A percentile compares a stretch with the other conserved stretches of the same genome.
phyloP scores from a whole-genome alignment of 352 stramenopile genomes.

The Phytophthora lateralis region DNA sequence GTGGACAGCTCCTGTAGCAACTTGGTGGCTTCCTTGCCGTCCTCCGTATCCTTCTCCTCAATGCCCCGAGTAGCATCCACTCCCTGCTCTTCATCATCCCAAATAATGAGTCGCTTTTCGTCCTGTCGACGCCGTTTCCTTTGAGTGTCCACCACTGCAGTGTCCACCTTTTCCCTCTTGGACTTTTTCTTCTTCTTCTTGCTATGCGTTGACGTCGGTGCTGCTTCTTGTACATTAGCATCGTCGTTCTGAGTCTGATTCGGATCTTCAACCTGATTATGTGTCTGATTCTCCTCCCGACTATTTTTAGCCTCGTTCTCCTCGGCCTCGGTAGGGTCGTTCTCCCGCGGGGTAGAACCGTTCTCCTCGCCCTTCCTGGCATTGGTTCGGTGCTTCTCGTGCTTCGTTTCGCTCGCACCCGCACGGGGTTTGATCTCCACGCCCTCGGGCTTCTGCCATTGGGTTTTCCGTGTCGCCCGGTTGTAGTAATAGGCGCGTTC shows the following conservation, averaged over 20 bases:
- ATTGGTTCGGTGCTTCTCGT: constrained; percentile 35
- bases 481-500: constrained; percentile 89
- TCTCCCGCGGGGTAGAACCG: constrained; percentile 5
- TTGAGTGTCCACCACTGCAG: constrained; percentile 22
- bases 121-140: constrained; percentile 54
- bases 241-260: constrained; percentile 9
- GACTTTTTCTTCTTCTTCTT: constrained; percentile 57
- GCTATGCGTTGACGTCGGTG: not conserved
- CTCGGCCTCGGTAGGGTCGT: not conserved
- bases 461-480: constrained; percentile 75
- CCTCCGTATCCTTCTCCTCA: constrained; percentile 67
- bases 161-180: constrained; percentile 38
- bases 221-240: not conserved
- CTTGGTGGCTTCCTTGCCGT: constrained; percentile 75
- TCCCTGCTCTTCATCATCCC: constrained; percentile 70
- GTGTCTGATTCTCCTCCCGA: constrained; percentile 9
- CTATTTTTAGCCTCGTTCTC: constrained; percentile 5
- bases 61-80: constrained; percentile 39
- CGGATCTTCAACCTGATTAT: constrained; percentile 13
- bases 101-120: constrained; percentile 83
- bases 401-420: constrained; percentile 28
- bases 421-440: constrained; percentile 80
- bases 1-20: constrained; percentile 71
- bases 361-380: constrained; percentile 27
- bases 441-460: constrained; percentile 78